Conservation (phyloP, 805 yeast genomes). For the Lipomyces chichibuensis region DNA sequence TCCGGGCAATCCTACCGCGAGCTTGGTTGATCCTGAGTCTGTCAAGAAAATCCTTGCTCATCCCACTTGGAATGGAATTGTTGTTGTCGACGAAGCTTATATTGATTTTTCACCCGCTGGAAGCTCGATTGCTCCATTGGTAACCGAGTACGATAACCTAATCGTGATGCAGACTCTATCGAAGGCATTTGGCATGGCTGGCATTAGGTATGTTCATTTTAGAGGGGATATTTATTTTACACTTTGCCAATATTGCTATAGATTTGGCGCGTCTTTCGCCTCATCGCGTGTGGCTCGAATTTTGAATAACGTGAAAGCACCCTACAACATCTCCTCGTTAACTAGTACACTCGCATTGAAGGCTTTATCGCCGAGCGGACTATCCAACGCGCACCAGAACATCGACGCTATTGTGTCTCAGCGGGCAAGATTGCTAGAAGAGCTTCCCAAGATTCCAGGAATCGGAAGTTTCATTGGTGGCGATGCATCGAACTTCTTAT, state of each 20-base stretch:
- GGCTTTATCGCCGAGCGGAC: conserved; percentile 64
- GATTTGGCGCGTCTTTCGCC: conserved; percentile 77
- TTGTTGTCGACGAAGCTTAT: conserved; percentile 90
- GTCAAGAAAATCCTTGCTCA: conserved; percentile 54
- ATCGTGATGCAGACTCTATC: conserved; percentile 91
- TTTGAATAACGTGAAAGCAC: conserved; percentile 90
- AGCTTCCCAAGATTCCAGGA: conserved; percentile 59
- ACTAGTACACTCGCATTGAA: conserved; percentile 75
- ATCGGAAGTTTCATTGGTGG: conserved; percentile 77
- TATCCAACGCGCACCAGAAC: conserved; percentile 60
- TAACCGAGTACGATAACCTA: conserved; percentile 76
- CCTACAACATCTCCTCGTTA: conserved; percentile 85
- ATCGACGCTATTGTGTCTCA: conserved; percentile 58
- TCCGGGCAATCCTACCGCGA: conserved; percentile 96
- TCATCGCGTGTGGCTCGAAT: conserved; percentile 61
- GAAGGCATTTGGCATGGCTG: conserved; percentile 95
- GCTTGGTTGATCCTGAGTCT: conserved; percentile 54
- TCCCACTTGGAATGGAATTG: conserved; percentile 68
- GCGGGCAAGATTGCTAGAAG: conserved; percentile 57
- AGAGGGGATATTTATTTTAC: not conserved
- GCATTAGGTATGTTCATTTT: conserved; percentile 57
- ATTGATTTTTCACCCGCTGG: conserved; percentile 77
- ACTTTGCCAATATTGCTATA: conserved; percentile 2
- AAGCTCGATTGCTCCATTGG: conserved; percentile 74
- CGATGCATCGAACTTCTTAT: conserved; percentile 85